Conservation (phyloP, 2,329 filamentous ascomycete species). For the Fusarium marasasianum region DNA sequence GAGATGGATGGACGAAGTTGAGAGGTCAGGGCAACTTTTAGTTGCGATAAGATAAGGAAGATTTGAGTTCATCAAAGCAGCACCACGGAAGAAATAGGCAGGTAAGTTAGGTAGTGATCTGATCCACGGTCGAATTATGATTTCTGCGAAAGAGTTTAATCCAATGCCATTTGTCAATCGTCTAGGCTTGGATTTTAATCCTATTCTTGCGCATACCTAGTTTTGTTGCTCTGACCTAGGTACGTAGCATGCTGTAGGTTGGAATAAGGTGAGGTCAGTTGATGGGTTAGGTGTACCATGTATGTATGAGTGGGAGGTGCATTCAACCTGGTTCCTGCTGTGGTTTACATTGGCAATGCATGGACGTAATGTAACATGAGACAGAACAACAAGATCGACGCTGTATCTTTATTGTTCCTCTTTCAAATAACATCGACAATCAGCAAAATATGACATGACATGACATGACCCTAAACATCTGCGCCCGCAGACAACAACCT, state of each 20-base stretch:
- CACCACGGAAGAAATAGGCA: not conserved
- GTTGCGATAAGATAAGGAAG: conserved; percentile 24
- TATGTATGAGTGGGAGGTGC: not conserved
- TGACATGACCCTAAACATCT: not conserved
- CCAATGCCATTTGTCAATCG: not conserved
- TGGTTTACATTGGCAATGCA: not conserved
- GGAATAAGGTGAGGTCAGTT: not conserved
- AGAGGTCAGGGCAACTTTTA: conserved; percentile 8
- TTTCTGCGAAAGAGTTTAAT: not conserved
- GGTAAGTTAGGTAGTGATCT: not conserved
- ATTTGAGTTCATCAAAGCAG: not conserved
- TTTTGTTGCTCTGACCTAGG: not conserved
- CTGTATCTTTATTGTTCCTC: not conserved
- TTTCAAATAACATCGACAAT: conserved; percentile 3
- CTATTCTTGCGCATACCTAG: not conserved
- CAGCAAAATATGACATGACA: not conserved
- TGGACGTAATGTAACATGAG: not conserved
- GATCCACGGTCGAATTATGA: not conserved
- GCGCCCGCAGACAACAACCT: conserved; percentile 9
- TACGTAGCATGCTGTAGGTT: not conserved
- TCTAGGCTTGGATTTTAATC: not conserved
- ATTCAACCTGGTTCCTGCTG: not conserved
- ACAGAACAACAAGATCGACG: conserved; percentile 3
- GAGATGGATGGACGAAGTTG: not conserved
- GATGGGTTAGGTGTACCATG: conserved; percentile 13